phyloP scores from a whole-genome alignment of 2,329 filamentous ascomycete genomes.

The Acephala macrosclerotiorum region DNA sequence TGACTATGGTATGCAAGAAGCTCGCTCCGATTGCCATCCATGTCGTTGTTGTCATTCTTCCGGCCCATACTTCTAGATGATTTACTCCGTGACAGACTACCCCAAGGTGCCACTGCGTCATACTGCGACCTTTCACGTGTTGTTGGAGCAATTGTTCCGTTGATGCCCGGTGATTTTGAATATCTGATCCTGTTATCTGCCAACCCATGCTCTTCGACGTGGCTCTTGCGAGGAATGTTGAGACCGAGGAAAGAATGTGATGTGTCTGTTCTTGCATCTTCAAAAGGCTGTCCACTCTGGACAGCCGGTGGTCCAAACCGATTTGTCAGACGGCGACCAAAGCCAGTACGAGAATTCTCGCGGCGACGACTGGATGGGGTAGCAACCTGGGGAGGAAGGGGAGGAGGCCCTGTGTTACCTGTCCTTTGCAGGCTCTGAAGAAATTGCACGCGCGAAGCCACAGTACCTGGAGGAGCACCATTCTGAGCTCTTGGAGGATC shows the following conservation, averaged over 20 bases:
- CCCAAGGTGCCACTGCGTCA: slow-evolving; percentile 29
- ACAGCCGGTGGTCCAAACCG: slow-evolving; percentile 39
- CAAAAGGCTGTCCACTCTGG: slow-evolving; percentile 35
- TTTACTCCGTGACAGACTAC: slow-evolving; percentile 19
- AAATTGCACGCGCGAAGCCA: slow-evolving; percentile 45
- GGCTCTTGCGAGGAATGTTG: slow-evolving; percentile 34
- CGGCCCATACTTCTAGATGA: slow-evolving; percentile 15
- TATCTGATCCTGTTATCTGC: slow-evolving; percentile 18
- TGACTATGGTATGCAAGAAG: not conserved
- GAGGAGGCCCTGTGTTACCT: slow-evolving; percentile 30
- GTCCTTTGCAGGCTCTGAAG: slow-evolving; percentile 42
- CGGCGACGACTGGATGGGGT: slow-evolving; percentile 32
- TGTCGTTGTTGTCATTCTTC: slow-evolving; percentile 20
- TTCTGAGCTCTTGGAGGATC: slow-evolving; percentile 16
- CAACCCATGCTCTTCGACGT: slow-evolving; percentile 39
- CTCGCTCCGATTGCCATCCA: slow-evolving; percentile 27
- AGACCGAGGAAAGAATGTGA: slow-evolving; percentile 43
- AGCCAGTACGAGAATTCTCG: slow-evolving; percentile 41
- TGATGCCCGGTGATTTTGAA: slow-evolving; percentile 26
- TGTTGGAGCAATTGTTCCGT: slow-evolving; percentile 22
- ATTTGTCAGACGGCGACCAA: slow-evolving; percentile 41
- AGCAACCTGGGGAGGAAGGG: slow-evolving; percentile 35
- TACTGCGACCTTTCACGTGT: slow-evolving; percentile 20
- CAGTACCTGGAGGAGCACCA: slow-evolving; percentile 44
- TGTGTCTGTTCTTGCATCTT: slow-evolving; percentile 38